Evolutionary conservation across 176 grass and related monocot genomes (phyloP).

Genomic region (Aegilops longissima): DNA sequence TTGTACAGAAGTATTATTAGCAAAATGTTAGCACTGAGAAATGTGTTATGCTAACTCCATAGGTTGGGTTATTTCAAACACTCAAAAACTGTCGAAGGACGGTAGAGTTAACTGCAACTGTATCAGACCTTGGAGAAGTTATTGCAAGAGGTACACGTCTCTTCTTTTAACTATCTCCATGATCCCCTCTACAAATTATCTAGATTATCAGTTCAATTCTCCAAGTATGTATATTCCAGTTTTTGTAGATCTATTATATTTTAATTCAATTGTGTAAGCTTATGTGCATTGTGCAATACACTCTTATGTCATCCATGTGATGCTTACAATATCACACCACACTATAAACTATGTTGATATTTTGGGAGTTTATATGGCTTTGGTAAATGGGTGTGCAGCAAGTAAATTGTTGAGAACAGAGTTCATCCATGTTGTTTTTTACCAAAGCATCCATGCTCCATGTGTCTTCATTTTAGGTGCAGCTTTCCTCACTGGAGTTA

Average conservation of each 20-base stretch:
- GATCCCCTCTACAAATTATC: background rate
- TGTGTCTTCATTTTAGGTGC: no score
- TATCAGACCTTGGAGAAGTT: constrained; percentile 12
- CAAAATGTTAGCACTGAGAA: background rate
- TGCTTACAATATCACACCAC: background rate
- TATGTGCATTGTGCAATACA: background rate
- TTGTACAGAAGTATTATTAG: background rate
- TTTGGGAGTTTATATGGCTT: background rate
- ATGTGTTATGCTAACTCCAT: background rate
- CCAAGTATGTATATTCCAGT: background rate
- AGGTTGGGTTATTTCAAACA: background rate
- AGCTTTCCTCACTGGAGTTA: no score
- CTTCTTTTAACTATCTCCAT: background rate
- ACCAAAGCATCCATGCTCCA: no score
- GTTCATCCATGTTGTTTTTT: no score
- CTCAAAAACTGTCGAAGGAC: background rate
- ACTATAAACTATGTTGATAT: background rate
- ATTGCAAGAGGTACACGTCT: background rate
- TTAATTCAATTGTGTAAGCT: background rate
- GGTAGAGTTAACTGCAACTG: background rate
- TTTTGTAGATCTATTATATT: background rate
- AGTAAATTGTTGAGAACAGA: no score
- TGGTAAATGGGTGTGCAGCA: background rate
- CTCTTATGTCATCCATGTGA: background rate
- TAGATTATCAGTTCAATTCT: background rate